Evolutionary conservation across 108 stramenopile genomes (phyloP).

Genomic region (Skeletonema tropicum): DNA sequence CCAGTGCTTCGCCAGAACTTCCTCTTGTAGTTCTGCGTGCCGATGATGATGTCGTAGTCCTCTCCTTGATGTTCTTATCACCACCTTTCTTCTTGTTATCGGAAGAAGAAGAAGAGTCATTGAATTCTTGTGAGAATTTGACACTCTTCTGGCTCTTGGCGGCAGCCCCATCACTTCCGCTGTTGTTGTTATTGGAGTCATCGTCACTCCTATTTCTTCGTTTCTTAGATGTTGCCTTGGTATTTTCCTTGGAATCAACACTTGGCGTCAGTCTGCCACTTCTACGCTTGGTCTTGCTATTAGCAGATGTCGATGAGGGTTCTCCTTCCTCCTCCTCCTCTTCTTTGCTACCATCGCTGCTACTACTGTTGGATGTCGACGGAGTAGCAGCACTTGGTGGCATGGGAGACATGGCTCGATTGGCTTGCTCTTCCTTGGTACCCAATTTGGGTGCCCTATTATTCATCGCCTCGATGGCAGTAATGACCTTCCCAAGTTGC

Average conservation of each 20-base stretch:
- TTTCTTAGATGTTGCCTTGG: neutral
- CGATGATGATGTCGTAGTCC: neutral
- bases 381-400: constrained; percentile 4
- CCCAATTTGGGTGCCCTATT: constrained; percentile 19
- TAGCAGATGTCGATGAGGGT: neutral
- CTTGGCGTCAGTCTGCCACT: constrained; percentile 13
- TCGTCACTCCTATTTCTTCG: constrained; percentile 37
- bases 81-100: constrained; percentile 9
- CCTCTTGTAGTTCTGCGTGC: constrained; percentile 25
- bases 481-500: constrained; percentile 29
- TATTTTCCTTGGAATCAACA: constrained; percentile 16
- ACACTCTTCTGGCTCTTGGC: constrained; percentile 31
- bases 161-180: constrained; percentile 16
- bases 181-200: constrained; percentile 14
- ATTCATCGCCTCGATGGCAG: constrained; percentile 21
- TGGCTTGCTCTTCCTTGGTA: constrained; percentile 5
- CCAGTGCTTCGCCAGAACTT: constrained; percentile 23
- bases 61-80: neutral
- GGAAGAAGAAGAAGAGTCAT: constrained; percentile 6
- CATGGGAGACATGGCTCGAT: neutral
- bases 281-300: constrained; percentile 3
- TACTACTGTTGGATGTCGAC: constrained; percentile 17
- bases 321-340: neutral
- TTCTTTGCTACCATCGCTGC: constrained; percentile 6
- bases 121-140: constrained; percentile 50